These are phyloP conservation scores for Tylopilus vinaceipallidus DNA, from an alignment of 768 basidiomycete genomes.

Conservation along the genomic window DNA sequence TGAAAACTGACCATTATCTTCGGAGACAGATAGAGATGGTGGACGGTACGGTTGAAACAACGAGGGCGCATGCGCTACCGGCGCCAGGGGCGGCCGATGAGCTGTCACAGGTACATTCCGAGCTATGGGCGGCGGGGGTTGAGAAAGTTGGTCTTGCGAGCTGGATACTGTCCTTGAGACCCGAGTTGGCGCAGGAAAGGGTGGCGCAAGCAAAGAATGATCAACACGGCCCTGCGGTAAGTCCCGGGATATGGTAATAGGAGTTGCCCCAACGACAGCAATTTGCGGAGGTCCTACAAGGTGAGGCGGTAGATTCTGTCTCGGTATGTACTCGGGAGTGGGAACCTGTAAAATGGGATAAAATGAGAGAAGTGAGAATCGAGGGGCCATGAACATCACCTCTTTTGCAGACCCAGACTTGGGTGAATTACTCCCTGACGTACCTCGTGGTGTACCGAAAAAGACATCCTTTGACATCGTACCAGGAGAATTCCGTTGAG, in stretches of 20 bases:
- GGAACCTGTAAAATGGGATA: conserved; percentile 11
- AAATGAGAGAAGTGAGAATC: conserved; percentile 9
- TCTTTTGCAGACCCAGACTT: conserved; percentile 22
- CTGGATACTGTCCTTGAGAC: conserved; percentile 23
- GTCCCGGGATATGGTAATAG: conserved; percentile 15
- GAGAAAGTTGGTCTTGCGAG: conserved; percentile 21
- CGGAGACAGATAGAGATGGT: conserved; percentile 17
- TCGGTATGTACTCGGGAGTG: conserved; percentile 18
- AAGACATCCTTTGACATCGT: conserved; percentile 14
- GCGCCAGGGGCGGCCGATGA: conserved; percentile 16
- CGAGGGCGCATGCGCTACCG: conserved; percentile 16
- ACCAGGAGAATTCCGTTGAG: conserved; percentile 27
- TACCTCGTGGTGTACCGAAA: conserved; percentile 23
- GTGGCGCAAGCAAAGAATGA: conserved; percentile 24
- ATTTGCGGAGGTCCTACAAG: conserved; percentile 28
- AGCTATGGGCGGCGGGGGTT: conserved; percentile 11
- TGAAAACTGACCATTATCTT: conserved; percentile 21
- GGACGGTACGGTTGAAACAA: conserved; percentile 26
- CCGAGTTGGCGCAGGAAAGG: conserved; percentile 28
- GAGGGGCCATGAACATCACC: conserved; percentile 12
- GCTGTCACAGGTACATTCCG: conserved; percentile 7
- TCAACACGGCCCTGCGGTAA: conserved; percentile 26
- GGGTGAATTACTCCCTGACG: conserved; percentile 24
- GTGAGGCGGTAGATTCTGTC: conserved; percentile 10
- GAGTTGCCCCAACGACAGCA: conserved; percentile 31